Evolutionary conservation across 805 yeast species (phyloP), one percentile per base, ranked within the genome.

Genomic region (Monosporozyma solicola): DNA sequence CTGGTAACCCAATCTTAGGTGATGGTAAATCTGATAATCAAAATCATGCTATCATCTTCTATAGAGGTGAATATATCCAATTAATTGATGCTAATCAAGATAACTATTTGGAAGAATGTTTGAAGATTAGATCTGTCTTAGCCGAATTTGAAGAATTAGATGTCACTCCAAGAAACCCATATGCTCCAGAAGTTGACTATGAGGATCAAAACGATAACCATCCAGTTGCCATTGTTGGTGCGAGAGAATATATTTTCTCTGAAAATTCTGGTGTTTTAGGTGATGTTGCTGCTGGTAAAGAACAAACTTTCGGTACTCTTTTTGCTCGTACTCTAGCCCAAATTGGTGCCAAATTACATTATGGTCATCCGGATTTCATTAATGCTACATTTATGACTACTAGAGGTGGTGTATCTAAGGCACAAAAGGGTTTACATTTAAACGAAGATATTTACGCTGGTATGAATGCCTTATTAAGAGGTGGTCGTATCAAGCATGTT

Each of bases 391-490:
- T 74, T 64, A 86, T 86, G 92, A 82, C 83, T 47, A 86, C 95
- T 11, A 80, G 95, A 76, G 92, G 95, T 70, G 95, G 95, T 73
- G 82, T 86, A 51, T 85, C 94, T 11, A 86, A 86, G 65, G 92
- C 94, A 54, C 95, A 86, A 71, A 85, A 84, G 69, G 94, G 94
- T 58, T 75, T 86, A 61, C 94, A 86, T 72, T 77, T 86, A 72
- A 86, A 86, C 71, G 95, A 86, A 75, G 95, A 86, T 80, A 85
- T 86, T 61, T 86, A 85, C 63, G 94, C 94, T 59, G 95, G 94
- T 72, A 86, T 86, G 90, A 85, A 79, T 63, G 92, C 89, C 24
- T 60, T 85, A 59, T 75, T 83, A 59, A 81, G 95, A 73, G 95
- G 95, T 73, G 95, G 95, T 63, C 79, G 90, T 72, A 86, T 86